Evolutionary conservation across 163 green algal genomes (phyloP).

Genomic region (Volvox carteri): DNA sequence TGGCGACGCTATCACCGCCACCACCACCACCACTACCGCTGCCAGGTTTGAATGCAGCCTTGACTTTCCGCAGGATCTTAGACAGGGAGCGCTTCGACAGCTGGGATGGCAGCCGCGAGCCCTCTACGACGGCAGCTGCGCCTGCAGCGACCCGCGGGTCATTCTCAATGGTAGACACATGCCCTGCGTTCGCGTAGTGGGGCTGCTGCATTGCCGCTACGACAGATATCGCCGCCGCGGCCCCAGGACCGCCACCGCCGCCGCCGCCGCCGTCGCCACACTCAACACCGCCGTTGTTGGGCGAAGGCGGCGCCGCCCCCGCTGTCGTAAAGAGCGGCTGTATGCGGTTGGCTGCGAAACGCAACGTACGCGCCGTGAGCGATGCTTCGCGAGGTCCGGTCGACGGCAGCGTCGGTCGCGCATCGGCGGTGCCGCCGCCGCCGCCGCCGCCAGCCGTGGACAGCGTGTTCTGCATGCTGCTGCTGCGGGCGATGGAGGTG

Average conservation of each 20-base stretch:
- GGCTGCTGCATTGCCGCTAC: neutral
- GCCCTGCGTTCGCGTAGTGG: too few species aligned
- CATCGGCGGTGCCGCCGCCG: neutral
- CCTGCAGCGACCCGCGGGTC: neutral
- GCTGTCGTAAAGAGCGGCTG: too few species aligned
- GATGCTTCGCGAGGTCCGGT: too few species aligned
- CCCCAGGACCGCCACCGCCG: neutral
- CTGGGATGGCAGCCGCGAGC: neutral
- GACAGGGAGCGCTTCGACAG: neutral
- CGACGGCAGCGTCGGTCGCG: neutral
- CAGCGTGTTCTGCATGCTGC: neutral
- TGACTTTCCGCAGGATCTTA: neutral
- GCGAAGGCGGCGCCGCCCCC: too few species aligned
- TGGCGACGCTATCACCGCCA: neutral
- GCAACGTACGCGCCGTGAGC: too few species aligned
- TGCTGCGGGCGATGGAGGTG: neutral
- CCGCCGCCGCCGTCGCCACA: neutral
- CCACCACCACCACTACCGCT: neutral
- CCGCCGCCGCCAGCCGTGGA: neutral
- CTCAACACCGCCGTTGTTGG: neutral
- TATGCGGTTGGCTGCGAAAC: too few species aligned
- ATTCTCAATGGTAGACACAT: neutral
- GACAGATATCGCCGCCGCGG: neutral
- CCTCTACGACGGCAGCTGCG: too few species aligned
- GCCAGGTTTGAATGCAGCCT: neutral